Evolutionary conservation across 768 basidiomycete species (phyloP).

Genomic region (Amanita muscaria): DNA sequence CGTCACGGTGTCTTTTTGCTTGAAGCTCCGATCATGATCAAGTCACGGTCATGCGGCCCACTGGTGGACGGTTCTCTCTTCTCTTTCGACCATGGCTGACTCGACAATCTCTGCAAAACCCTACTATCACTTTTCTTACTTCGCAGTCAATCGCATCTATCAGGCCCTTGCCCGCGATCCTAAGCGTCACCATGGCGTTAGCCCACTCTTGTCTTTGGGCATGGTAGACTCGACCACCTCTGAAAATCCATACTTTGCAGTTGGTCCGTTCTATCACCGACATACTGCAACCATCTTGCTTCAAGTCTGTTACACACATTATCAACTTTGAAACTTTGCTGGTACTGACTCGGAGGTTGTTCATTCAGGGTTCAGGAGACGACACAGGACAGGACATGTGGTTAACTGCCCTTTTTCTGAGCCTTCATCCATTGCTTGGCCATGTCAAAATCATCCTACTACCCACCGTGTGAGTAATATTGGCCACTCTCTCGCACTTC

Average conservation of each 20-base stretch:
- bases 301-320: slow-evolving; percentile 36
- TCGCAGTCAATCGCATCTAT: too few relatives aligned
- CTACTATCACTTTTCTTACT: too few relatives aligned
- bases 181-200: slow-evolving; percentile 1
- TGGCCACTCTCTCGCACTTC: slow-evolving; percentile 10
- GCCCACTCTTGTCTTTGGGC: slow-evolving; percentile 1
- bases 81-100: too few relatives aligned
- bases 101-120: too few relatives aligned
- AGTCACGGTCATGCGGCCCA: too few relatives aligned
- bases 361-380: slow-evolving; percentile 34
- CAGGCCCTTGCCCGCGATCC: too few relatives aligned
- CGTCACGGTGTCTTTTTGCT: slow-evolving; percentile 2
- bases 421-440: slow-evolving; percentile 28
- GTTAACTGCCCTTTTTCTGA: slow-evolving; percentile 40
- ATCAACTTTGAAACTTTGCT: too few relatives aligned
- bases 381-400: slow-evolving; percentile 49
- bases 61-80: not conserved
- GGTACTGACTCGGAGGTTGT: slow-evolving; percentile 4
- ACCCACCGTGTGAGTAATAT: slow-evolving; percentile 40
- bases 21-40: slow-evolving; percentile 10
- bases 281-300: slow-evolving; percentile 58
- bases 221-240: slow-evolving; percentile 1
- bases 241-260: slow-evolving; percentile 7
- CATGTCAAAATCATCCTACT: slow-evolving; percentile 68
- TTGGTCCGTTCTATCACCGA: slow-evolving; percentile 9